Conservation (phyloP, 495 filamentous ascomycete genomes). For the Penicillium lagena region DNA sequence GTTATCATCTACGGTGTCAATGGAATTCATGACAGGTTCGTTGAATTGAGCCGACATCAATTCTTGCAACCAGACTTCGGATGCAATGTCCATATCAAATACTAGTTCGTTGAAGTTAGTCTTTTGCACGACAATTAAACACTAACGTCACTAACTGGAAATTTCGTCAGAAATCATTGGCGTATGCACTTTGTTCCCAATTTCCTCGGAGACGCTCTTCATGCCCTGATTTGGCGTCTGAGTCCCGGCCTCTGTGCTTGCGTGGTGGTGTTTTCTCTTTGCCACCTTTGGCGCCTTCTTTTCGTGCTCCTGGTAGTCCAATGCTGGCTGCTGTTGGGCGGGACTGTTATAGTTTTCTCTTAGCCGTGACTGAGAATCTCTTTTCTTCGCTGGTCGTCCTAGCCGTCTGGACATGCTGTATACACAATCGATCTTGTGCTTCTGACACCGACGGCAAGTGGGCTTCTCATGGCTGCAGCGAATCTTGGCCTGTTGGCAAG, state of each 20-base stretch:
- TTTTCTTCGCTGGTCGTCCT: slow-evolving; percentile 37
- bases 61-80: slow-evolving; percentile 28
- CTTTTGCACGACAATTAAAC: not conserved
- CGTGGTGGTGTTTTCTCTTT: no score
- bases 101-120: not conserved
- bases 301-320: not conserved
- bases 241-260: no score
- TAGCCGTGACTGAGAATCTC: slow-evolving; percentile 2
- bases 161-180: no score
- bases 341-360: not conserved
- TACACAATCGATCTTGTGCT: slow-evolving; percentile 35
- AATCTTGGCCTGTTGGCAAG: slow-evolving; percentile 43
- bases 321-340: no score
- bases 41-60: slow-evolving; percentile 15
- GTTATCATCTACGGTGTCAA: not conserved
- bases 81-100: slow-evolving; percentile 17
- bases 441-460: slow-evolving; percentile 37
- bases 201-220: no score
- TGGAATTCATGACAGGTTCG: not conserved
- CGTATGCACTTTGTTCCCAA: no score
- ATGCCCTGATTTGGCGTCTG: no score
- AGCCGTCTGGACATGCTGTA: slow-evolving; percentile 41
- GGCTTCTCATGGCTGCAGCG: slow-evolving; percentile 44
- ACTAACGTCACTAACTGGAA: no score
- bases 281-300: slow-evolving; percentile 1